Conservation (phyloP, 2,329 filamentous ascomycete species). For the Gremmenia infestans region DNA sequence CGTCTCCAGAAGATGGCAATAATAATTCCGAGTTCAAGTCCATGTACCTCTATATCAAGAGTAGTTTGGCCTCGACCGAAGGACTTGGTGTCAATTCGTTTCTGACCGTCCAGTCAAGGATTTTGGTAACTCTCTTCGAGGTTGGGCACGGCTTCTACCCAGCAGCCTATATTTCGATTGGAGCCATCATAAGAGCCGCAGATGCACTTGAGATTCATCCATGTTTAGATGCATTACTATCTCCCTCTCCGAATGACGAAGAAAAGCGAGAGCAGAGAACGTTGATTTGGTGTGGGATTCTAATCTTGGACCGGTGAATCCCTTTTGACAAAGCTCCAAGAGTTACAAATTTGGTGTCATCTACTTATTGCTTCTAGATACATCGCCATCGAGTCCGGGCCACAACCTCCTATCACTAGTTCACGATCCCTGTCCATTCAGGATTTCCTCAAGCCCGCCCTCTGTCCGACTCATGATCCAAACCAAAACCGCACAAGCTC, state of each 20-base stretch:
- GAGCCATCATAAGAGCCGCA: slow-evolving; percentile 13
- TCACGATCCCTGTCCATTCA: slow-evolving; percentile 7
- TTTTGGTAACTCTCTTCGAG: slow-evolving; percentile 21
- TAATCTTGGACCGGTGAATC: slow-evolving; percentile 17
- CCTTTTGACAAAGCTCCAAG: not conserved
- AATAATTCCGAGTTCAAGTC: slow-evolving; percentile 11
- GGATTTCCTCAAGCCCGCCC: slow-evolving; percentile 9
- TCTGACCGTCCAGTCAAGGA: slow-evolving; percentile 12
- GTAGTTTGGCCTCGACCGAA: slow-evolving; percentile 10
- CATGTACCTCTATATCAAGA: slow-evolving; percentile 17
- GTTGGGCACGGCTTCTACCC: slow-evolving; percentile 19
- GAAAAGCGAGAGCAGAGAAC: slow-evolving; percentile 8
- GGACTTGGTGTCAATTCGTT: slow-evolving; percentile 18
- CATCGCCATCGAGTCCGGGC: slow-evolving; percentile 15
- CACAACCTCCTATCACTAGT: slow-evolving; percentile 11
- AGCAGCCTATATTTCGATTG: slow-evolving; percentile 21
- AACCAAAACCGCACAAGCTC: slow-evolving; percentile 9
- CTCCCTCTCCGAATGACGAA: slow-evolving; percentile 4
- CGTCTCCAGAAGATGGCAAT: slow-evolving; percentile 3
- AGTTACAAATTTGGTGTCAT: slow-evolving; percentile 1
- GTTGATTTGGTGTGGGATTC: slow-evolving; percentile 17
- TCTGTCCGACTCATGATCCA: slow-evolving; percentile 11
- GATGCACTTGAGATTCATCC: slow-evolving; percentile 15
- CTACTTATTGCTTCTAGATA: slow-evolving; percentile 14
- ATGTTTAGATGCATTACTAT: slow-evolving; percentile 4